Conservation (phyloP, 1,139 yeast species). For the Yamadazyma mexicana region DNA sequence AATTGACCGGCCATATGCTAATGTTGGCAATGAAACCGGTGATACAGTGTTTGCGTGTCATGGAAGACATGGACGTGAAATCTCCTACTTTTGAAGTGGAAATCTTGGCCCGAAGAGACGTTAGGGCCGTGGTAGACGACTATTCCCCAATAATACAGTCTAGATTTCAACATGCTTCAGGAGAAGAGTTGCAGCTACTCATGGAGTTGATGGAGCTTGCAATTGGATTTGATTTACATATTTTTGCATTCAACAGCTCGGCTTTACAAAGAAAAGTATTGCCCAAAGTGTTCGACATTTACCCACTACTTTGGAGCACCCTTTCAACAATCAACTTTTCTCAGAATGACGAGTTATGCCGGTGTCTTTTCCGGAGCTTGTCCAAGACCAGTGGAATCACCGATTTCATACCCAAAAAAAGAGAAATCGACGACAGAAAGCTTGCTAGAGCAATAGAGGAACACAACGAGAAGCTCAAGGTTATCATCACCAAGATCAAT, state of each 20-base stretch:
- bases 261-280: slow-evolving; percentile 38
- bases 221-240: slow-evolving; percentile 54
- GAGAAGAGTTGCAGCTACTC: slow-evolving; percentile 17
- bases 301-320: slow-evolving; percentile 48
- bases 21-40: neutral
- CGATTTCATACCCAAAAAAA: slow-evolving; percentile 29
- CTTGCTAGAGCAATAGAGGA: slow-evolving; percentile 25
- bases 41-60: neutral
- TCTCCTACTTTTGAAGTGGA: slow-evolving; percentile 14
- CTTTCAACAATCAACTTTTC: slow-evolving; percentile 25
- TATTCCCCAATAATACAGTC: slow-evolving; percentile 22
- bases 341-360: slow-evolving; percentile 19
- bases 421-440: slow-evolving; percentile 19
- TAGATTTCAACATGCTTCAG: neutral
- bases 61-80: neutral
- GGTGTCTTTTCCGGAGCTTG: slow-evolving; percentile 41
- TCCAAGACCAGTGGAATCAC: slow-evolving; percentile 44
- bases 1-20: too few relatives aligned
- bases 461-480: slow-evolving; percentile 33
- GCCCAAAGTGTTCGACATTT: slow-evolving; percentile 44
- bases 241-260: slow-evolving; percentile 55
- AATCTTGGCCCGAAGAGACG: slow-evolving; percentile 28
- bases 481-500: slow-evolving; percentile 23
- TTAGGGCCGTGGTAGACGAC: slow-evolving; percentile 36
- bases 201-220: slow-evolving; percentile 46